Conservation (phyloP, 2,329 filamentous ascomycete genomes). For the Trichoderma aggressivum region DNA sequence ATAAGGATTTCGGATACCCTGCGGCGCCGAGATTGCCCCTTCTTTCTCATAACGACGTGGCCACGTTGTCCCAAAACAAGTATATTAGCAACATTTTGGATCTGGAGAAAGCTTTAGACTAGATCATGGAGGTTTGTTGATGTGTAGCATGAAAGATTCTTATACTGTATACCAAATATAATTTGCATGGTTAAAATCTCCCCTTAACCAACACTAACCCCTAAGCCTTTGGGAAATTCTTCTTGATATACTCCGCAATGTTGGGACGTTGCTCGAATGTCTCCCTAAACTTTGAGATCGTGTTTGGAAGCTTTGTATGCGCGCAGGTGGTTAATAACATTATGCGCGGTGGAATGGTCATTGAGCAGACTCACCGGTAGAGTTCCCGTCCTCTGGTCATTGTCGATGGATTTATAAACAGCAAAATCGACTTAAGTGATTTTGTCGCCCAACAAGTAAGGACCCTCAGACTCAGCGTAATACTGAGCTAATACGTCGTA, state of each 20-base stretch:
- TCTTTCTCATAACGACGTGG: neutral
- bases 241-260: conserved; percentile 14
- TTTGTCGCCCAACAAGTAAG: neutral
- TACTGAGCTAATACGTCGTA: neutral
- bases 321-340: neutral
- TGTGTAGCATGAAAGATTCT: neutral
- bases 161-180: neutral
- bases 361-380: neutral
- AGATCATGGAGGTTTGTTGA: neutral
- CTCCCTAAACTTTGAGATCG: neutral
- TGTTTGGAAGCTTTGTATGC: neutral
- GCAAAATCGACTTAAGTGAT: neutral
- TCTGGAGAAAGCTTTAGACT: neutral
- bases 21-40: neutral
- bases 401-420: neutral
- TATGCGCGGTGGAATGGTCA: rapidly evolving
- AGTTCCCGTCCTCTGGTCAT: neutral
- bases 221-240: neutral
- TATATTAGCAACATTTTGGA: neutral
- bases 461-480: neutral
- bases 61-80: neutral
- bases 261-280: conserved; percentile 13
- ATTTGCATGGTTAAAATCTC: neutral
- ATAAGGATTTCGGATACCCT: neutral
- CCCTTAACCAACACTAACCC: neutral